Percentiles rank a stretch among this genome's conserved stretches.
Evolutionary conservation across 73 alveolate species (phyloP).

Genomic region (Paramecium octaurelia): DNA sequence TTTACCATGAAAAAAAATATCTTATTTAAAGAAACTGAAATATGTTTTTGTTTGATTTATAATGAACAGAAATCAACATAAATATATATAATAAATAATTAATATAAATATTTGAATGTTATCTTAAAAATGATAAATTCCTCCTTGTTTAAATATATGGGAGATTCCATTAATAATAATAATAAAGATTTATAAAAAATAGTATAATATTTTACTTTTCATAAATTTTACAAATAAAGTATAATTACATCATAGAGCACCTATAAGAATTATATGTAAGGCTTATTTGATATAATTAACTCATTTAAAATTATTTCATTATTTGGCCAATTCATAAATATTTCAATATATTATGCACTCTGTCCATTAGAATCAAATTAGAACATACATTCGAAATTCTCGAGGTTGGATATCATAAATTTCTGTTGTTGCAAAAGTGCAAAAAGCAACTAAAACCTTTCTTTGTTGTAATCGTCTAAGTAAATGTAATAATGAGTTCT

Average conservation of each 20-base stretch:
- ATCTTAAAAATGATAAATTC: too few species aligned
- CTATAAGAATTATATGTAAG: neutral
- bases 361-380: neutral
- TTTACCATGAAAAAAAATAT: too few species aligned
- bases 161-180: too few species aligned
- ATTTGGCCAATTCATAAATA: slow-evolving; percentile 34
- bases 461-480: neutral
- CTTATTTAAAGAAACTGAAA: too few species aligned
- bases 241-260: neutral
- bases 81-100: too few species aligned
- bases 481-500: neutral
- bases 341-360: neutral
- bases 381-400: neutral
- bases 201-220: neutral
- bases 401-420: neutral
- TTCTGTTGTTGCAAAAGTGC: neutral
- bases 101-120: too few species aligned
- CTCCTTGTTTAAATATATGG: too few species aligned
- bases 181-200: neutral
- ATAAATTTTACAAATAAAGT: neutral
- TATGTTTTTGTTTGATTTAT: too few species aligned
- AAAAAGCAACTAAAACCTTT: neutral
- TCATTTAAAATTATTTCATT: neutral
- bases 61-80: too few species aligned
- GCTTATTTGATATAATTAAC: neutral